A percentile compares a stretch with the other conserved stretches of the same genome.
phyloP scores from a whole-genome alignment of 805 yeast species.

The Yamadazyma akitaensis region DNA sequence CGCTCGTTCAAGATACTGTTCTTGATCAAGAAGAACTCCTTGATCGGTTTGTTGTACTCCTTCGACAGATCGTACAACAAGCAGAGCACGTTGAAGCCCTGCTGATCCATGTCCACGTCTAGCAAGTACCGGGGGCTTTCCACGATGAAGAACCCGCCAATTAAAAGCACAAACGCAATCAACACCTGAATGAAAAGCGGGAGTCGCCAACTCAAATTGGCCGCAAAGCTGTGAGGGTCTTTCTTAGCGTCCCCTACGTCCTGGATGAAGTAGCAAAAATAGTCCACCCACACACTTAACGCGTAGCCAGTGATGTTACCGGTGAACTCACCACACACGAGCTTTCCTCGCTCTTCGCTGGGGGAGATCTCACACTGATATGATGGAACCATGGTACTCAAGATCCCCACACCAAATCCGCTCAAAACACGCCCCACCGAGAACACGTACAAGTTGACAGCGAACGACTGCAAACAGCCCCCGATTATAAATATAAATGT shows the following conservation, averaged over 20 bases:
- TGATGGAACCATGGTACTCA: slow-evolving; percentile 81
- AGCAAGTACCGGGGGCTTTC: slow-evolving; percentile 91
- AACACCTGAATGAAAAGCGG: slow-evolving; percentile 75
- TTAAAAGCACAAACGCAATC: slow-evolving; percentile 62
- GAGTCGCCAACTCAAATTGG: slow-evolving; percentile 64
- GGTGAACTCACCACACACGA: slow-evolving; percentile 85
- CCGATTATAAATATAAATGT: slow-evolving; percentile 76
- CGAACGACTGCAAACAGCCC: slow-evolving; percentile 67
- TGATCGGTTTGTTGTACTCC: slow-evolving; percentile 30
- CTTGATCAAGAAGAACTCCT: slow-evolving; percentile 48
- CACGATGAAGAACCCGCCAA: slow-evolving; percentile 76
- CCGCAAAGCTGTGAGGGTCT: slow-evolving; percentile 34
- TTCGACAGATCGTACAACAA: slow-evolving; percentile 27
- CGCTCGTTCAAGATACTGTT: slow-evolving; percentile 41
- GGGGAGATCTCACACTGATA: slow-evolving; percentile 90
- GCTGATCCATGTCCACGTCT: slow-evolving; percentile 69
- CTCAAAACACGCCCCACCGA: slow-evolving; percentile 74
- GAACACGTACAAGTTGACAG: slow-evolving; percentile 52
- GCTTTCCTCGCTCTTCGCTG: slow-evolving; percentile 76
- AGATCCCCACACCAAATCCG: slow-evolving; percentile 84
- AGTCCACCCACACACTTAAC: slow-evolving; percentile 85
- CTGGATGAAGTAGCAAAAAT: slow-evolving; percentile 62
- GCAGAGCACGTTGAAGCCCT: slow-evolving; percentile 40
- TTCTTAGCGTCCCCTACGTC: slow-evolving; percentile 44
- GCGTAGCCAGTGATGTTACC: slow-evolving; percentile 83